phyloP scores from a whole-genome alignment of 2,329 filamentous ascomycete species.

The Fusarium sp. region DNA sequence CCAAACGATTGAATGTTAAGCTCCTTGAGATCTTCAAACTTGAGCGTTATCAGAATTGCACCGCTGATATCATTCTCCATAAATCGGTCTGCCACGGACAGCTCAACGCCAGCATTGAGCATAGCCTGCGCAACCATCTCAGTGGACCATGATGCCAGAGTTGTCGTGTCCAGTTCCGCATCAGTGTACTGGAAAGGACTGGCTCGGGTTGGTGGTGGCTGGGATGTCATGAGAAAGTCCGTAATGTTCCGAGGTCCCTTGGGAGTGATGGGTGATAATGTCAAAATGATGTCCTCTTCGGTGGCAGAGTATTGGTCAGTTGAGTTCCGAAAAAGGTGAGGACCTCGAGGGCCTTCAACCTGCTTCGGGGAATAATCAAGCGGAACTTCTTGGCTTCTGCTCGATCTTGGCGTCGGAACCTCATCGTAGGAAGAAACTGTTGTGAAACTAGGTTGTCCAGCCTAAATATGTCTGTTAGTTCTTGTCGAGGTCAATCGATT shows the following conservation, averaged over 20 bases:
- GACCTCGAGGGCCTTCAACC: constrained; percentile 82
- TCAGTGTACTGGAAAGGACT: constrained; percentile 67
- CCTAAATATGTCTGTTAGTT: constrained; percentile 56
- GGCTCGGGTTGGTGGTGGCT: constrained; percentile 47
- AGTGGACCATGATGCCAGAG: constrained; percentile 74
- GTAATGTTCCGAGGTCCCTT: constrained; percentile 59
- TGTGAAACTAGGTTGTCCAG: constrained; percentile 78
- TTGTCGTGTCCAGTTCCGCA: constrained; percentile 65
- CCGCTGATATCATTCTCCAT: constrained; percentile 93
- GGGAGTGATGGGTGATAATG: constrained; percentile 78
- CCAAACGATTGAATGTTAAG: constrained; percentile 84
- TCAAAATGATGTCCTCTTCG: constrained; percentile 65
- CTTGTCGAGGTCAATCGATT: neutral
- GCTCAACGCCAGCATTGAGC: constrained; percentile 83
- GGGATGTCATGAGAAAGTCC: constrained; percentile 40
- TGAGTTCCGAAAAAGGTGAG: constrained; percentile 84
- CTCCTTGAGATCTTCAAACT: constrained; percentile 87
- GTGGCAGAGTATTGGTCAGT: constrained; percentile 48
- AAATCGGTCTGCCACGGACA: constrained; percentile 81
- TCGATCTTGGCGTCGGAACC: constrained; percentile 78
- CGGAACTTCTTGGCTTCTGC: constrained; percentile 67
- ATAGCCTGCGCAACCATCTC: constrained; percentile 87
- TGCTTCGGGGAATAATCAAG: constrained; percentile 70
- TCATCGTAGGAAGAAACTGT: constrained; percentile 91
- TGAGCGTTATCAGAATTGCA: constrained; percentile 85